phyloP scores from a whole-genome alignment of 257 asterid species.

The Cynanchum wilfordii region DNA sequence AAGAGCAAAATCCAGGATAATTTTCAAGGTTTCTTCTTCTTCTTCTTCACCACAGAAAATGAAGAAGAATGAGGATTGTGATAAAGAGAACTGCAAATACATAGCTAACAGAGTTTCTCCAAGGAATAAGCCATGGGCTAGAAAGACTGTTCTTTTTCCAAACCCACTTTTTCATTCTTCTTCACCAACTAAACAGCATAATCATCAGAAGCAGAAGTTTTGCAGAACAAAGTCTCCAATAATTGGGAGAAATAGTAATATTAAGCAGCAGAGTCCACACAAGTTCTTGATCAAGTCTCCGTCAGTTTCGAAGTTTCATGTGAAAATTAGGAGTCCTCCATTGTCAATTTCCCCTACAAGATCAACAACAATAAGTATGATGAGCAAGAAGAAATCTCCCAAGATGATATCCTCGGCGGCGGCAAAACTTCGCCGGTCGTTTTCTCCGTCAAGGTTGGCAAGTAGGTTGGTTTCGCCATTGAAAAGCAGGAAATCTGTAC shows the following conservation, averaged over 20 bases:
- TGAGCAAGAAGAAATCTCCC: constrained; percentile 41
- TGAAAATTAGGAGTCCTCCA: constrained; percentile 47
- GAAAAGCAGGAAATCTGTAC: constrained; percentile 41
- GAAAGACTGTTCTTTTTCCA: constrained; percentile 78
- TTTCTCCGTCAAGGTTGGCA: constrained; percentile 66
- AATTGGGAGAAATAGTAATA: constrained; percentile 24
- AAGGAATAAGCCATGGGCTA: constrained; percentile 77
- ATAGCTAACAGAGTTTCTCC: constrained; percentile 80
- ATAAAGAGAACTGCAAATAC: constrained; percentile 58
- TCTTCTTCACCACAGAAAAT: constrained; percentile 4
- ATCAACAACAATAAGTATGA: constrained; percentile 1
- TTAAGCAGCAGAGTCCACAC: constrained; percentile 50
- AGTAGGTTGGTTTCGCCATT: constrained; percentile 46
- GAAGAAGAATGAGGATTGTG: constrained; percentile 34
- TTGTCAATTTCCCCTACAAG: constrained; percentile 30
- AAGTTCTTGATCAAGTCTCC: constrained; percentile 85
- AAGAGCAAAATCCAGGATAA: constrained; percentile 66
- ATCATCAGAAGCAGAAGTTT: constrained; percentile 30
- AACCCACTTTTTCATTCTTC: constrained; percentile 73
- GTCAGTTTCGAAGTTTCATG: constrained; percentile 30
- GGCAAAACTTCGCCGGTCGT: constrained; percentile 50
- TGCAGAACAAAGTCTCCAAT: constrained; percentile 59
- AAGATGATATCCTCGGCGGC: constrained; percentile 36
- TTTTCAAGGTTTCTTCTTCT: constrained; percentile 64
- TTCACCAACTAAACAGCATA: constrained; percentile 38